Evolutionary conservation across 2,329 filamentous ascomycete species (phyloP).

Genomic region (Lecanicillium sp.): DNA sequence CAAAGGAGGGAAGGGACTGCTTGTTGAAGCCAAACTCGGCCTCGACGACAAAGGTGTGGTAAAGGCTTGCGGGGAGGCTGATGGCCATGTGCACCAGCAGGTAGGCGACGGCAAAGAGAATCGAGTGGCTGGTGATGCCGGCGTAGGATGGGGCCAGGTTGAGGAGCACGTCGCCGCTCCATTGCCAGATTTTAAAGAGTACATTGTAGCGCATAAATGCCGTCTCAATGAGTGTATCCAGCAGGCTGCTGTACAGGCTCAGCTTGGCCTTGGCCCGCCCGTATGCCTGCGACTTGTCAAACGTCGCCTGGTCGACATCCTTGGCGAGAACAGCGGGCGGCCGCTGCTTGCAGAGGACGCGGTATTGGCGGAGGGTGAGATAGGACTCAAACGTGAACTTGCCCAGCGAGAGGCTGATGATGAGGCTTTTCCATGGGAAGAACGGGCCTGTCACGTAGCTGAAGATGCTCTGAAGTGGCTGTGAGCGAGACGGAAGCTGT

Average conservation of each 20-base stretch:
- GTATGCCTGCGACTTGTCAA: slow-evolving; percentile 92
- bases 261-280: slow-evolving; percentile 93
- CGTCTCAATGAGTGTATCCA: slow-evolving; percentile 79
- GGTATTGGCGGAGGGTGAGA: slow-evolving; percentile 84
- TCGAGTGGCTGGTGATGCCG: slow-evolving; percentile 88
- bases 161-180: slow-evolving; percentile 67
- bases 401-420: slow-evolving; percentile 85
- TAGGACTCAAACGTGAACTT: slow-evolving; percentile 88
- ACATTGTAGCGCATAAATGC: slow-evolving; percentile 84
- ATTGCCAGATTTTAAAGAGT: slow-evolving; percentile 80
- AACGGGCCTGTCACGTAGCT: slow-evolving; percentile 79
- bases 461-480: slow-evolving; percentile 71
- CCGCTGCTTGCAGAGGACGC: slow-evolving; percentile 68
- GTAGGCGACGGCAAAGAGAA: slow-evolving; percentile 84
- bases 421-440: slow-evolving; percentile 96
- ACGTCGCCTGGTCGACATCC: slow-evolving; percentile 83
- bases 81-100: slow-evolving; percentile 73
- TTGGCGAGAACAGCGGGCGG: slow-evolving; percentile 80
- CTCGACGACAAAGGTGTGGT: slow-evolving; percentile 91
- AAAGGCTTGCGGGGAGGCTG: slow-evolving; percentile 71
- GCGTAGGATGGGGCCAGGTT: slow-evolving; percentile 71
- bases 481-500: too few species aligned
- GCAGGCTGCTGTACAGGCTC: slow-evolving; percentile 70
- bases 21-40: slow-evolving; percentile 99
- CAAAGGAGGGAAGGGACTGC: slow-evolving; percentile 80